Evolutionary conservation across 257 asterid species (phyloP).

Genomic region (Nyctanthes arbortristis): DNA sequence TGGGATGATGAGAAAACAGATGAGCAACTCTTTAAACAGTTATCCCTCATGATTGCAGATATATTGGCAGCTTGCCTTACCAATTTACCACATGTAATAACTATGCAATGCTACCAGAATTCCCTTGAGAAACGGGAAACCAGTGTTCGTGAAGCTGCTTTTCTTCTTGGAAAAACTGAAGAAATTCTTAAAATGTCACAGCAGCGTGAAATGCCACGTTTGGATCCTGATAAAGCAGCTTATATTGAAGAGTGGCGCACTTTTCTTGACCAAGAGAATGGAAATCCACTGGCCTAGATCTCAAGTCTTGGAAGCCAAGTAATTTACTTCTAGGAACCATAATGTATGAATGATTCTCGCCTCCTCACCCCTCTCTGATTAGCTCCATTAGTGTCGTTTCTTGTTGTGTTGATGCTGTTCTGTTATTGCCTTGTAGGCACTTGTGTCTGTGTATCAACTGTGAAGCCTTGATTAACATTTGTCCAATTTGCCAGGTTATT

Average conservation of each 20-base stretch:
- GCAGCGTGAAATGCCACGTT: slow-evolving; percentile 19
- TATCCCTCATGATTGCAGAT: slow-evolving; percentile 31
- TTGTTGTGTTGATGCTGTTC: no score
- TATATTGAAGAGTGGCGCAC: slow-evolving; percentile 36
- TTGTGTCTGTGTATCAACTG: slow-evolving; percentile 67
- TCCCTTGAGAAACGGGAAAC: slow-evolving; percentile 34
- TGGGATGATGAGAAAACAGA: slow-evolving; percentile 4
- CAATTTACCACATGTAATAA: slow-evolving; percentile 26
- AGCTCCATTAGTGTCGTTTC: neutral
- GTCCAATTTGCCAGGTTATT: slow-evolving; percentile 72
- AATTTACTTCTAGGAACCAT: neutral
- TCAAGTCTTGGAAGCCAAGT: neutral
- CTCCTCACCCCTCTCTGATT: neutral
- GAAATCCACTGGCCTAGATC: neutral
- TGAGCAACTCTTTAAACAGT: slow-evolving; percentile 20
- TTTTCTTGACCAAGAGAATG: slow-evolving; percentile 1
- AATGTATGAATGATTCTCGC: neutral
- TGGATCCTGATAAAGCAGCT: slow-evolving; percentile 24
- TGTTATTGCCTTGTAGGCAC: neutral
- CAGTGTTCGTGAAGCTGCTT: slow-evolving; percentile 30
- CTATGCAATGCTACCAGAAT: slow-evolving; percentile 24
- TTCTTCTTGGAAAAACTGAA: slow-evolving; percentile 36
- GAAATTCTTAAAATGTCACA: slow-evolving; percentile 27
- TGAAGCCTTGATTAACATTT: slow-evolving; percentile 47
- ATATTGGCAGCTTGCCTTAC: slow-evolving; percentile 33